phyloP scores from a whole-genome alignment of 2,329 filamentous ascomycete genomes.

The Epichloe baconii region DNA sequence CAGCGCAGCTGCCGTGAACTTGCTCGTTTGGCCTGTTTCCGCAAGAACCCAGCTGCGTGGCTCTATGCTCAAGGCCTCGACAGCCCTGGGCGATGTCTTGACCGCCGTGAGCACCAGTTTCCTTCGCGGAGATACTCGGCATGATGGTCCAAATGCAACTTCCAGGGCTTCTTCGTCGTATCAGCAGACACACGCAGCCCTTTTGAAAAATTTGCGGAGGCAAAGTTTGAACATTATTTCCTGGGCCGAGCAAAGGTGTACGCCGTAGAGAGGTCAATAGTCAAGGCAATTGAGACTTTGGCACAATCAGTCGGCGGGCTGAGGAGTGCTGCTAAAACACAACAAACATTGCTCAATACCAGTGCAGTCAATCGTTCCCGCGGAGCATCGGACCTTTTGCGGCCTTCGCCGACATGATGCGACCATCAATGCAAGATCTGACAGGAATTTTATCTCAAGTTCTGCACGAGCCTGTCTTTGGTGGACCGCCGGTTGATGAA shows the following conservation, averaged over 20 bases:
- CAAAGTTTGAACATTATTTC: conserved; percentile 73
- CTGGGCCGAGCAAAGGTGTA: conserved; percentile 66
- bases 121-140: conserved; percentile 43
- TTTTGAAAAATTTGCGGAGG: conserved; percentile 65
- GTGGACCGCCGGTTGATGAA: conserved; percentile 16
- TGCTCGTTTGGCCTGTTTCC: conserved; percentile 62
- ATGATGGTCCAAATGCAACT: conserved; percentile 3
- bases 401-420: conserved; percentile 71
- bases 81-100: conserved; percentile 64
- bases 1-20: conserved; percentile 55
- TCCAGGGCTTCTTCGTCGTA: conserved; percentile 33
- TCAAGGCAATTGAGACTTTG: conserved; percentile 67
- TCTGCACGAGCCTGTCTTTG: conserved; percentile 69
- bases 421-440: conserved; percentile 86
- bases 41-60: conserved; percentile 57
- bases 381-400: conserved; percentile 53
- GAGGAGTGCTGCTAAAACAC: conserved; percentile 71
- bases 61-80: conserved; percentile 59
- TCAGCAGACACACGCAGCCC: conserved; percentile 31
- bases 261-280: conserved; percentile 58
- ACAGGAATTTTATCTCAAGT: conserved; percentile 74
- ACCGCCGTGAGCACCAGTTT: conserved; percentile 68
- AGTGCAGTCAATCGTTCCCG: background rate
- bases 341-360: conserved; percentile 60
- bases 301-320: conserved; percentile 78